Evolutionary conservation across 441 rosid genomes (phyloP).

Genomic region (Raphanus hybrid): DNA sequence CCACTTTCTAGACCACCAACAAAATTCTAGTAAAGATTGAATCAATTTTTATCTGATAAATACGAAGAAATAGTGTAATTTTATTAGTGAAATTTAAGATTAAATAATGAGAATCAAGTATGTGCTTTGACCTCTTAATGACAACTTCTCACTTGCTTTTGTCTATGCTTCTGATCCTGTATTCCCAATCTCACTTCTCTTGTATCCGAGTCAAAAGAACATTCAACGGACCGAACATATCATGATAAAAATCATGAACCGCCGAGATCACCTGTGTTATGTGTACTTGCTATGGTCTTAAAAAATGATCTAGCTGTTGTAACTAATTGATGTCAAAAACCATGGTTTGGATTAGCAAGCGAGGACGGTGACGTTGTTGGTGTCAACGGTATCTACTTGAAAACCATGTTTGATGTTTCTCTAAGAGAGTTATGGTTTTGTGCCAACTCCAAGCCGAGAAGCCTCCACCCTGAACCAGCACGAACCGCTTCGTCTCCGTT

Average conservation of each 20-base stretch:
- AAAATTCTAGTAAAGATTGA: background rate
- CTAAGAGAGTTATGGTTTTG: constrained; percentile 67
- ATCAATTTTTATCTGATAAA: background rate
- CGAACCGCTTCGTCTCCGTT: constrained; percentile 77
- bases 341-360: constrained; percentile 84
- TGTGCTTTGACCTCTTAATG: background rate
- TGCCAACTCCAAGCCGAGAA: too few species aligned
- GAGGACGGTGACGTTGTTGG: constrained; percentile 73
- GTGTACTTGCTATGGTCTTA: background rate
- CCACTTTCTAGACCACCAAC: too few species aligned
- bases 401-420: constrained; percentile 64
- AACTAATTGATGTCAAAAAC: background rate
- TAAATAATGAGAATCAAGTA: background rate
- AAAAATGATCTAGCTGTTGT: background rate
- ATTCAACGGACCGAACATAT: too few species aligned
- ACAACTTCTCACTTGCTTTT: background rate
- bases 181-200: background rate
- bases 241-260: constrained; percentile 70
- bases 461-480: constrained; percentile 81
- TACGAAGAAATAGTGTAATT: background rate
- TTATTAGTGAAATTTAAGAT: background rate
- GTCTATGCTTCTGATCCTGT: background rate
- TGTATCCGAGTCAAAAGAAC: too few species aligned
- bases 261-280: constrained; percentile 73
- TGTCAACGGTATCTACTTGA: constrained; percentile 79